A percentile compares a stretch with the other conserved stretches of the same genome.
These are phyloP conservation scores for Lasiosphaeria miniovina DNA, from an alignment of 495 filamentous ascomycete genomes.

Conservation along the genomic window DNA sequence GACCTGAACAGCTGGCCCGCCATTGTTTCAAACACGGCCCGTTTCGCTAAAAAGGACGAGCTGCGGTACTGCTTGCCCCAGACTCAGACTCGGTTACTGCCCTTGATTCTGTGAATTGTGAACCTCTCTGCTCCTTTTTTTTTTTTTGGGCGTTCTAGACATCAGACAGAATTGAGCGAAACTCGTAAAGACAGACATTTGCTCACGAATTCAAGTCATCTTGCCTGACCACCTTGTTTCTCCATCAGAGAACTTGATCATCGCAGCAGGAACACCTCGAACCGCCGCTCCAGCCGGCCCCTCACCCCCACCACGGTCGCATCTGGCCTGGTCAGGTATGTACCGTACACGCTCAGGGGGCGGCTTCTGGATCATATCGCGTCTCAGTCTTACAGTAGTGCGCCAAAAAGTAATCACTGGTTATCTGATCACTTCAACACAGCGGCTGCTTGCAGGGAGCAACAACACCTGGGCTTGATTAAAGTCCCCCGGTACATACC, in stretches of 20 bases:
- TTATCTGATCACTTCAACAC: neutral
- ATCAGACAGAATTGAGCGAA: too few relatives aligned
- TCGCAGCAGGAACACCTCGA: neutral
- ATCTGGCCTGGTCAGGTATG: neutral
- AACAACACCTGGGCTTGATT: neutral
- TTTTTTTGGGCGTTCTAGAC: too few relatives aligned
- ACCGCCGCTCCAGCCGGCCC: neutral
- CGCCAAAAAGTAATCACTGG: neutral
- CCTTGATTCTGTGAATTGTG: too few relatives aligned
- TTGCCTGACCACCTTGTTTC: neutral
- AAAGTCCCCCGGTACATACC: neutral
- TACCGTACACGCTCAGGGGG: neutral
- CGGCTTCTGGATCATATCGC: neutral
- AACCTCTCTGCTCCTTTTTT: too few relatives aligned
- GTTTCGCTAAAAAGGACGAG: too few relatives aligned
- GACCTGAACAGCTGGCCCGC: too few relatives aligned
- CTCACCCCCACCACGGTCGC: neutral
- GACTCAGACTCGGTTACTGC: too few relatives aligned
- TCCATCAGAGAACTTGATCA: neutral
- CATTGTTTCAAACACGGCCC: too few relatives aligned
- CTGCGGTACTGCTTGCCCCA: too few relatives aligned
- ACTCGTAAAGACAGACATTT: too few relatives aligned
- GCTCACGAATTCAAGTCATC: too few relatives aligned
- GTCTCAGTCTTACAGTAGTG: constrained; percentile 1
- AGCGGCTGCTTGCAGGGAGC: neutral